Percentiles rank a stretch among this genome's conserved stretches.
These are phyloP conservation scores for Candida manassasensis DNA, from an alignment of 805 yeast species.

Conservation along the genomic window DNA sequence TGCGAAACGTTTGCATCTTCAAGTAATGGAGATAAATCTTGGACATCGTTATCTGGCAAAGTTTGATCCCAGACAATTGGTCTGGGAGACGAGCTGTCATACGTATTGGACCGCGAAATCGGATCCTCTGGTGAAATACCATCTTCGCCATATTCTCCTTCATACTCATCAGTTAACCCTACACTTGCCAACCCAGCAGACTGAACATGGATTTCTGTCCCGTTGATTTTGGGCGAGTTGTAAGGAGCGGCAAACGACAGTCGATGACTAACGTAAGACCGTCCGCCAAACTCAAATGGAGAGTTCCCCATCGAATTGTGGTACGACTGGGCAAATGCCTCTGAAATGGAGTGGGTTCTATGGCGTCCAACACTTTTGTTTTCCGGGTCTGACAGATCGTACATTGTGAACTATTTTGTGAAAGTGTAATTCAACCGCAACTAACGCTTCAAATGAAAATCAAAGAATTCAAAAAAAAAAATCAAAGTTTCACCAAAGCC, in stretches of 20 bases:
- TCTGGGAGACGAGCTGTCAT: neutral
- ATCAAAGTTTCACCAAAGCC: too few relatives aligned
- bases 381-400: too few relatives aligned
- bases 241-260: slow-evolving; percentile 16
- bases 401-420: too few relatives aligned
- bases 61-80: neutral
- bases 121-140: neutral
- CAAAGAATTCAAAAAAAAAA: too few relatives aligned
- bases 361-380: neutral
- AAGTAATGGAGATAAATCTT: neutral
- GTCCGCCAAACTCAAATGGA: slow-evolving; percentile 38
- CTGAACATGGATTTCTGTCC: slow-evolving; percentile 49
- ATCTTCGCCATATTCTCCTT: slow-evolving; percentile 7
- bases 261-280: slow-evolving; percentile 35
- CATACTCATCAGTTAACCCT: slow-evolving; percentile 42
- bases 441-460: too few relatives aligned
- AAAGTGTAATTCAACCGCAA: too few relatives aligned
- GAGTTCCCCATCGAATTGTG: slow-evolving; percentile 13
- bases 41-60: neutral
- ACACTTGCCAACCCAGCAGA: slow-evolving; percentile 54
- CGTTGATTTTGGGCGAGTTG: slow-evolving; percentile 42
- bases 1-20: neutral
- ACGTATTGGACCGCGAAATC: neutral
- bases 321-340: slow-evolving; percentile 9
- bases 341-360: slow-evolving; percentile 14